Evolutionary conservation across 148 eudicot species (phyloP), one percentile per base, ranked within the genome.

Genomic region (Chenopodium berlandieri): DNA sequence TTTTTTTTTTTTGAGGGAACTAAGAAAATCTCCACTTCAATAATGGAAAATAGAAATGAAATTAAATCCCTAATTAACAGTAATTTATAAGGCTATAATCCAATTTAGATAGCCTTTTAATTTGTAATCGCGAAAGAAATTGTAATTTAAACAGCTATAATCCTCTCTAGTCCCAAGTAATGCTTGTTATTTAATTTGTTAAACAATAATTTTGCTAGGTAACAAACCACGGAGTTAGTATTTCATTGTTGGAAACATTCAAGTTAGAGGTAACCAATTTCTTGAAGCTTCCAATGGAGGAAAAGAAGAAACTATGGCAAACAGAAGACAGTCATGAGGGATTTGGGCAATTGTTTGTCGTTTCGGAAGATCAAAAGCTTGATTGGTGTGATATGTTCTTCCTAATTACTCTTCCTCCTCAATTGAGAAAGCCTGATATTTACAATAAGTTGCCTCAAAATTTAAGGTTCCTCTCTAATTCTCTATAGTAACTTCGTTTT

Each of bases 301-400:
- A 90, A 52, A 91, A 88, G 81, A 72, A 77, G 80, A 84, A 86
- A 44, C 52, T 87, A 0, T 84, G 90, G 90, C 91, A 87, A 58
- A 76, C 75, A 58, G 80, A 87, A 32, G 88, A 84, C 69, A 82
- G 90, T 75, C 85, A 83, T 22, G 91, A 91, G 72, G 94, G 94
- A 2, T 91, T 87, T 65, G 94, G 94, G 40, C 92, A 91, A 58
- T 75, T 82, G 9, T 88, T 90, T 79, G 89, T 91, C 76, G 86
- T 88, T 22, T 87, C 90, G 12, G 84, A 86, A 75, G 87, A 86
- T 9, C 94, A 91, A 40, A 88, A 90, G 79, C 87, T 90, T 46
- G 94, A 91, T 63, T 91, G 94, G 94, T 80, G 86, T 13, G 91
- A 91, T 52, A 84, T 86, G 87, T 91, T 91, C 68, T 88, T 72